Percentiles rank a stretch among this genome's conserved stretches.
phyloP scores from a whole-genome alignment of 495 filamentous ascomycete genomes.

The Thermothielavioides terrestris region DNA sequence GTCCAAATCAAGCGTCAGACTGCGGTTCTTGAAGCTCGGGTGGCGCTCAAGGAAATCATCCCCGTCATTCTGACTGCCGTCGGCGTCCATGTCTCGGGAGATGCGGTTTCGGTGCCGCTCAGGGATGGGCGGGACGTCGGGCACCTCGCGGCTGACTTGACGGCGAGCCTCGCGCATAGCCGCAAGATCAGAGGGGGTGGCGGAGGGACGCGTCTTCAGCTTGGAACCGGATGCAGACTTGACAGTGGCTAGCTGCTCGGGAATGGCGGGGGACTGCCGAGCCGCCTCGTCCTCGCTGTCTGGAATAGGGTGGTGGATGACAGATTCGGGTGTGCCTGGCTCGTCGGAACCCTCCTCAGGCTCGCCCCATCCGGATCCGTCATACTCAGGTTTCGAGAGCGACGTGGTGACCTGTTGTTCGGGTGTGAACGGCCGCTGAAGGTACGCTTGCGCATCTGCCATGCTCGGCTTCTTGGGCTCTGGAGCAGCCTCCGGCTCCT shows the following conservation, averaged over 20 bases:
- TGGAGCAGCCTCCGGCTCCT: constrained; percentile 20
- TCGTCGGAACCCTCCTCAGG: constrained; percentile 47
- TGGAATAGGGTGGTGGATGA: constrained; percentile 68
- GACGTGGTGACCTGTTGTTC: constrained; percentile 40
- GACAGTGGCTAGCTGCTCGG: constrained; percentile 82
- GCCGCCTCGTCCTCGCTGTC: constrained; percentile 38
- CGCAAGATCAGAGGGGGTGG: constrained; percentile 74
- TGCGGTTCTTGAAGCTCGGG: constrained; percentile 50
- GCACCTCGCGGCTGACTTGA: constrained; percentile 65
- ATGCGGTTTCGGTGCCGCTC: constrained; percentile 48
- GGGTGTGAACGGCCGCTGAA: constrained; percentile 56
- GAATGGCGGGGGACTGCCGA: constrained; percentile 53
- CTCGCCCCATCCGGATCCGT: constrained; percentile 47
- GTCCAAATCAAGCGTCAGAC: constrained; percentile 64
- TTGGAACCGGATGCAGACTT: constrained; percentile 72
- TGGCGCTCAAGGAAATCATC: constrained; percentile 40
- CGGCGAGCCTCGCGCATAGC: constrained; percentile 83
- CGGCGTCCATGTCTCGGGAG: constrained; percentile 36
- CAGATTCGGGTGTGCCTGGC: constrained; percentile 84
- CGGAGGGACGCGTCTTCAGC: constrained; percentile 82
- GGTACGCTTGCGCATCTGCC: constrained; percentile 41
- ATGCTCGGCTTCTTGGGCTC: constrained; percentile 37
- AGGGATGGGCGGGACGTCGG: constrained; percentile 54
- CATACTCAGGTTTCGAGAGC: constrained; percentile 45
- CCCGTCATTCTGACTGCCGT: constrained; percentile 14